Base-by-base conservation (phyloP, 768 basidiomycete species). In the Kwoniella heveanensis region DNA sequence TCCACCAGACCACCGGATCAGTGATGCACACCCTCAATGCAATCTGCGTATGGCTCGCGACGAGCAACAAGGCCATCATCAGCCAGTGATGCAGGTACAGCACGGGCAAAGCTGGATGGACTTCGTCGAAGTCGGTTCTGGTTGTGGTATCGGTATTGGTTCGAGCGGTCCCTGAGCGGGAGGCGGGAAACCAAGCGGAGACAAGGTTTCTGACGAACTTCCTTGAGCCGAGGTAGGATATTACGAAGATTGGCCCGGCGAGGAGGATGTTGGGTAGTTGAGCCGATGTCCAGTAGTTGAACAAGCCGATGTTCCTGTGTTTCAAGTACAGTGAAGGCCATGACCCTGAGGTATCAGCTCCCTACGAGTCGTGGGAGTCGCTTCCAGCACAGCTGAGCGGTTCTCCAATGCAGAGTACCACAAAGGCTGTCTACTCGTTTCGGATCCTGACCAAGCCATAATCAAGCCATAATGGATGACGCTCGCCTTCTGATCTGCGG, bases 211-310 rank as follows among this genome's bases (percentile, higher is more conserved):
- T 57, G 46, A 57, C 70, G 64, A 68, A 74, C n/a, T 55, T n/a
- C 47, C 50, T 64, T 2, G 65, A 75, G 21, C 85, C 86, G 30
- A 5, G 88, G 80, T 65, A 84, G 17, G 75, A 78, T 32, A 78
- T 81, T 53, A 80, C 46, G 57, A 95, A 84, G 0, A 88, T 83
- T 0, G 95, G 95, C 0, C 85, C 72, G 17, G 89, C 86, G 60
- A 98, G 83, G 64, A 91, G 67, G 75, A 97, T 90, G 79, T 97
- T 96, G 50, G 96, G 96, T 1, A 92, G 70, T 79, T 99, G 94
- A 29, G 84, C 80, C 24, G 82, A 65, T 0, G 88, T 88, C 91
- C 91, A 99, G 79, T 98, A 98, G 2, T 83, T 85, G 65, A 99
- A 79, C 67, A 94, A 86, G 17, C 94, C 92, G 62, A 85, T 82